These are phyloP conservation scores for Nannizziopsis barbatae DNA, from an alignment of 2,329 filamentous ascomycete genomes.

Conservation along the genomic window DNA sequence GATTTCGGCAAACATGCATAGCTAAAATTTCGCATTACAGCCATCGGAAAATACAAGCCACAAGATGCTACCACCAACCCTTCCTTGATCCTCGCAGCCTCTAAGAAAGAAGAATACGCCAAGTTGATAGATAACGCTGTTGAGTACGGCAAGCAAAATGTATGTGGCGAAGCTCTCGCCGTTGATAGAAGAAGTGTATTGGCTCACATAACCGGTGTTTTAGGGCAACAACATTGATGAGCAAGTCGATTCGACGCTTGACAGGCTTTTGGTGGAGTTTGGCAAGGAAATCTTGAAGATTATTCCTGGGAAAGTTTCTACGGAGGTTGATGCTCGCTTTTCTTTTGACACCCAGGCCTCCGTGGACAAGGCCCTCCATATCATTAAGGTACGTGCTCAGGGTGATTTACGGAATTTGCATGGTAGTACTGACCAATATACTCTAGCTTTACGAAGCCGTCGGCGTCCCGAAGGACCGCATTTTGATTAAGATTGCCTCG, in stretches of 20 bases:
- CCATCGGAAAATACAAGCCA: constrained; percentile 99
- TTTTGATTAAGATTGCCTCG: constrained; percentile 97
- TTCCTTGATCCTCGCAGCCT: constrained; percentile 92
- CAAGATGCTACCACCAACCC: constrained; percentile 99
- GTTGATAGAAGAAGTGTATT: background rate
- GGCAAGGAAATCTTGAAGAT: constrained; percentile 95
- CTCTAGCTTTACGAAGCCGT: constrained; percentile 80
- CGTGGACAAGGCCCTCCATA: constrained; percentile 89
- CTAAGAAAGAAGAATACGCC: constrained; percentile 96
- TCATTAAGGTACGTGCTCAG: constrained; percentile 66
- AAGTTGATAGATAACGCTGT: constrained; percentile 80
- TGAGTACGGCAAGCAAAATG: constrained; percentile 69
- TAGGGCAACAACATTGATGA: constrained; percentile 55
- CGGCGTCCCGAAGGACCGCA: constrained; percentile 83
- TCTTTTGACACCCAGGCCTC: constrained; percentile 91
- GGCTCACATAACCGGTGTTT: background rate
- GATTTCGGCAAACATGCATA: background rate
- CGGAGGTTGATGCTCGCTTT: constrained; percentile 91
- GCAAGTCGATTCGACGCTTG: constrained; percentile 81
- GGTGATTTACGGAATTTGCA: background rate
- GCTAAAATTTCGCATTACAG: constrained; percentile 39
- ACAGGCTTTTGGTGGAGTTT: constrained; percentile 93
- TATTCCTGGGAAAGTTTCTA: constrained; percentile 96
- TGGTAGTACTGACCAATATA: background rate
- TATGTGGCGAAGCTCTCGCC: constrained; percentile 29